phyloP scores from a whole-genome alignment of 345 rosid genomes.

The Sonneratia alba region DNA sequence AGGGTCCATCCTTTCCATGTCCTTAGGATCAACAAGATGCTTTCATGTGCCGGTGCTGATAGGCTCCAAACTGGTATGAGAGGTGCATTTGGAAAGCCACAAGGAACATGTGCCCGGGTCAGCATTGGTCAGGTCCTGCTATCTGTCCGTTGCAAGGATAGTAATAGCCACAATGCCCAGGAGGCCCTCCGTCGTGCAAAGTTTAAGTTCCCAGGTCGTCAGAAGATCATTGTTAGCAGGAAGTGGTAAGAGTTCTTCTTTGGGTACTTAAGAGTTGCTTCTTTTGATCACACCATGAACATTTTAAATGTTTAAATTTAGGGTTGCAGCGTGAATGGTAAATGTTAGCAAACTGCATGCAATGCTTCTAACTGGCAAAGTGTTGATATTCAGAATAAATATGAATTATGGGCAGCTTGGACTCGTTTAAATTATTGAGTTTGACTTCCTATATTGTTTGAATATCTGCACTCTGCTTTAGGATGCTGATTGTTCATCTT shows the following conservation, averaged over 20 bases:
- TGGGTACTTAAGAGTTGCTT: background rate
- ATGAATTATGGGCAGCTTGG: no score
- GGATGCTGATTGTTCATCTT: no score
- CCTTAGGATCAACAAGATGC: constrained; percentile 51
- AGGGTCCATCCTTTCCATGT: constrained; percentile 57
- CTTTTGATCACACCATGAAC: background rate
- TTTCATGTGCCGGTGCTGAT: constrained; percentile 58
- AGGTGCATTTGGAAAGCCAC: constrained; percentile 55
- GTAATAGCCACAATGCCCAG: constrained; percentile 38
- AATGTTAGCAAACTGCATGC: no score
- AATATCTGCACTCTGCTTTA: no score
- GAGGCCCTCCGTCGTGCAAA: constrained; percentile 55
- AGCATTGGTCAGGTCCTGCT: constrained; percentile 44
- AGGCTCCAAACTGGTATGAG: constrained; percentile 56
- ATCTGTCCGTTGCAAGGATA: constrained; percentile 48
- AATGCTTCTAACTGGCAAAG: no score
- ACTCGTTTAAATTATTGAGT: no score
- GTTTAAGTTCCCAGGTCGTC: constrained; percentile 55
- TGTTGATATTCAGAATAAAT: no score
- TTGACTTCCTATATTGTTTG: no score
- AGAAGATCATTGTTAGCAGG: constrained; percentile 55
- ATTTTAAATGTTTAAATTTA: background rate
- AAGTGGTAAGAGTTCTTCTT: constrained; percentile 28
- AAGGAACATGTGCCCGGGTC: constrained; percentile 42
- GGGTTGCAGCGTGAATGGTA: no score